phyloP scores from a whole-genome alignment of 2,329 filamentous ascomycete species.

The Botryosphaeria agaves region DNA sequence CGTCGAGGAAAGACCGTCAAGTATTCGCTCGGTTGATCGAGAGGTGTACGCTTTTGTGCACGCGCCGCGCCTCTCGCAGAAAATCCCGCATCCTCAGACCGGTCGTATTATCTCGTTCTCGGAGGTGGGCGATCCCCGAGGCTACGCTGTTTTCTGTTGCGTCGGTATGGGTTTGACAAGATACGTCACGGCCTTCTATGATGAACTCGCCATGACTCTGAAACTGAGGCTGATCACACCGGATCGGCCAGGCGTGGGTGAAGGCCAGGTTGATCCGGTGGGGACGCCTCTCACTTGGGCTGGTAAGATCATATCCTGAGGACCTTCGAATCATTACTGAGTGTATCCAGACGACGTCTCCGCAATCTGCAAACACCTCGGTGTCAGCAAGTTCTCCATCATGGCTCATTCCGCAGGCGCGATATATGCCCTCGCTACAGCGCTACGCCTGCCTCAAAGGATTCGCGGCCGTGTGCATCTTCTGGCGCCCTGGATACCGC shows the following conservation, averaged over 20 bases:
- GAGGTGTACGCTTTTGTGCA: conserved; percentile 74
- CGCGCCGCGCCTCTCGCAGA: conserved; percentile 72
- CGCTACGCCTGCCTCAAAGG: conserved; percentile 87
- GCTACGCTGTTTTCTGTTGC: conserved; percentile 87
- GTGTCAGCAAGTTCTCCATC: conserved; percentile 91
- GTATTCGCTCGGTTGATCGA: conserved; percentile 74
- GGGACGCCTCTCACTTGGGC: conserved; percentile 88
- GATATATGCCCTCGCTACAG: conserved; percentile 93
- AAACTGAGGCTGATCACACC: conserved; percentile 84
- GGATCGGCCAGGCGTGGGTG: conserved; percentile 84
- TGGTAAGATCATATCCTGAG: conserved; percentile 37
- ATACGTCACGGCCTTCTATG: conserved; percentile 94
- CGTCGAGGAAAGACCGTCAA: conserved; percentile 56
- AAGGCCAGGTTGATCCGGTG: conserved; percentile 68
- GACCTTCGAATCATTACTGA: too few species aligned
- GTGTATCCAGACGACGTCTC: conserved; percentile 54
- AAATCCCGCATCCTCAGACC: conserved; percentile 69
- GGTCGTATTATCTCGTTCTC: conserved; percentile 87
- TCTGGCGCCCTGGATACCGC: conserved; percentile 91
- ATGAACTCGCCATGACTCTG: conserved; percentile 78
- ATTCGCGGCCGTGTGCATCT: conserved; percentile 89
- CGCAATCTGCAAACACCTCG: conserved; percentile 78
- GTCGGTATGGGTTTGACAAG: conserved; percentile 95
- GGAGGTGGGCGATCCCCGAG: conserved; percentile 83
- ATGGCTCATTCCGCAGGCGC: conserved; percentile 91